Percentiles rank a stretch among this genome's conserved stretches.
phyloP scores from a whole-genome alignment of 2,329 filamentous ascomycete species.

The Ophiostoma perfectum region DNA sequence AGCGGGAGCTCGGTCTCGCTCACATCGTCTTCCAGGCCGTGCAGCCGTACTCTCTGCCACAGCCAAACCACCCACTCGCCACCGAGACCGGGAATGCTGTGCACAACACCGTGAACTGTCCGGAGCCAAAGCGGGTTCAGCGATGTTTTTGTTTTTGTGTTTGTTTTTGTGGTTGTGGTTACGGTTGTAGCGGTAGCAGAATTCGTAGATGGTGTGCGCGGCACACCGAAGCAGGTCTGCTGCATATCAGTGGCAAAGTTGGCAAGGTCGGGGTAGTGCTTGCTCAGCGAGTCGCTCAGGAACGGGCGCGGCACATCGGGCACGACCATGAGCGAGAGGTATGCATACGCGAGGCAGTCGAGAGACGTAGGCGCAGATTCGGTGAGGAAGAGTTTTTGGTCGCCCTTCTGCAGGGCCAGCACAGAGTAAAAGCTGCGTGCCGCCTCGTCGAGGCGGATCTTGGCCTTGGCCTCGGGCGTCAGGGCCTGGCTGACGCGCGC shows the following conservation, averaged over 20 bases:
- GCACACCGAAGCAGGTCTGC: slow-evolving; percentile 14
- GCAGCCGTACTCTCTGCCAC: slow-evolving; percentile 28
- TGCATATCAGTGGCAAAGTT: slow-evolving; percentile 26
- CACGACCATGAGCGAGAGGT: slow-evolving; percentile 65
- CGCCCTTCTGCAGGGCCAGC: slow-evolving; percentile 53
- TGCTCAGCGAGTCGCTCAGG: slow-evolving; percentile 30
- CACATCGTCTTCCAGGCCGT: slow-evolving; percentile 21
- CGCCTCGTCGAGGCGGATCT: slow-evolving; percentile 71
- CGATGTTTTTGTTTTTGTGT: not conserved
- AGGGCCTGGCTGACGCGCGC: slow-evolving; percentile 51
- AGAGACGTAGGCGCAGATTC: slow-evolving; percentile 52
- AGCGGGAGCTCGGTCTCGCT: slow-evolving; percentile 19
- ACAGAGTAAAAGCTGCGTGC: slow-evolving; percentile 67
- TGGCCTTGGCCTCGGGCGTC: slow-evolving; percentile 63
- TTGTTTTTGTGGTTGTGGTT: not conserved
- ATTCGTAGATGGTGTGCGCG: not conserved
- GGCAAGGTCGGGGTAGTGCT: slow-evolving; percentile 22
- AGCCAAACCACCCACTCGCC: slow-evolving; percentile 35
- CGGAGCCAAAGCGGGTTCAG: slow-evolving; percentile 25
- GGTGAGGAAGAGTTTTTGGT: slow-evolving; percentile 23
- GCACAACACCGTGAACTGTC: slow-evolving; percentile 34
- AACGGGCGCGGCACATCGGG: slow-evolving; percentile 36
- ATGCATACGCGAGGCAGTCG: slow-evolving; percentile 77
- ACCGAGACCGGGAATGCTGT: slow-evolving; percentile 32
- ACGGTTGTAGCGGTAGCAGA: not conserved